Conservation (phyloP, 1,284 basidiomycete species). For the Fomitiporia mediterranea region DNA sequence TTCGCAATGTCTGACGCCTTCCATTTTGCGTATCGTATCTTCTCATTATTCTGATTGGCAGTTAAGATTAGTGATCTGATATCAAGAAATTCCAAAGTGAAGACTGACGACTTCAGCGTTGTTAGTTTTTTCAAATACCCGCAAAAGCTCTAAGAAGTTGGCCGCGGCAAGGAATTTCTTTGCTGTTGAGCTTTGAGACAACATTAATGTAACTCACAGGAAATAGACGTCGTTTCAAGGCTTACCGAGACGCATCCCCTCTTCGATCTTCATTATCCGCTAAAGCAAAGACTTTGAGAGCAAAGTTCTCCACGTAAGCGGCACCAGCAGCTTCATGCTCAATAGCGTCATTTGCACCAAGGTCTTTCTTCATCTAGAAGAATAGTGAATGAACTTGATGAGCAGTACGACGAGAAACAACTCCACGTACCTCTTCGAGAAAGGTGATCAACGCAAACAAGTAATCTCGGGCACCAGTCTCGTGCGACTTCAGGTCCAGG, state of each 20-base stretch:
- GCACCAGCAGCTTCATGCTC: constrained; percentile 78
- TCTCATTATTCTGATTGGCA: constrained; percentile 56
- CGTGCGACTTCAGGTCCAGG: constrained; percentile 62
- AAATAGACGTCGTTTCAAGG: constrained; percentile 5
- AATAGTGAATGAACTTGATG: not conserved
- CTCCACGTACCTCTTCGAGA: constrained; percentile 60
- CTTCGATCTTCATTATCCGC: constrained; percentile 91
- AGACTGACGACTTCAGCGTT: constrained; percentile 35
- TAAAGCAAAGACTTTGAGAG: constrained; percentile 76
- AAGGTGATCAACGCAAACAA: constrained; percentile 72
- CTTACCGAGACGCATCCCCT: constrained; percentile 70
- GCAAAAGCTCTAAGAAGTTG: constrained; percentile 82
- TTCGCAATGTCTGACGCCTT: constrained; percentile 88
- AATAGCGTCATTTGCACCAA: constrained; percentile 77
- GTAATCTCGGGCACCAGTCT: constrained; percentile 59
- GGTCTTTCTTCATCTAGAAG: constrained; percentile 61
- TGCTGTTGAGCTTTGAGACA: constrained; percentile 63
- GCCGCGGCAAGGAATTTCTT: constrained; percentile 86
- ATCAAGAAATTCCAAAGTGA: constrained; percentile 29
- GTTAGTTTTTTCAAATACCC: constrained; percentile 62
- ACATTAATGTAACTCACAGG: not conserved
- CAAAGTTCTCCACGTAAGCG: constrained; percentile 94
- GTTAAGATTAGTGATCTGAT: constrained; percentile 20
- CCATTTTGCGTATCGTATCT: constrained; percentile 89
- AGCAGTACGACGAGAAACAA: not conserved